Percentiles rank a stretch among this genome's conserved stretches.
Conservation (phyloP, 352 stramenopile species). For the Globisporangium sylvaticum region DNA sequence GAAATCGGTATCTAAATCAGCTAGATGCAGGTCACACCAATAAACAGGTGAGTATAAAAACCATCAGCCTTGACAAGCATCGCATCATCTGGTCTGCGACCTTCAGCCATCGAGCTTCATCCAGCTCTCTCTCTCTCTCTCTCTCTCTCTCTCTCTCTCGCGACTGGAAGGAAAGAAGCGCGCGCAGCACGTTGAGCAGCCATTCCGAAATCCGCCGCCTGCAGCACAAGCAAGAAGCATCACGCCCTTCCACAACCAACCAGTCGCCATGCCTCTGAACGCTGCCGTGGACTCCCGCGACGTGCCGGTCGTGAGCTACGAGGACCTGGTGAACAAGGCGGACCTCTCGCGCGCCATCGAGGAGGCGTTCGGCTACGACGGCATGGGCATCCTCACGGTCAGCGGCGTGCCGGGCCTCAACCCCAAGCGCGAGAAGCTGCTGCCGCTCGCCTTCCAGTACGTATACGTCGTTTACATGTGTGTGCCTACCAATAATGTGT, state of each 20-base stretch:
- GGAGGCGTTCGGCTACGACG: constrained; percentile 86
- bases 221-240: constrained; percentile 1
- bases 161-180: background rate
- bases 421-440: constrained; percentile 59
- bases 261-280: background rate
- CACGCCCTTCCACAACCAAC: background rate
- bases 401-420: constrained; percentile 81
- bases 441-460: constrained; percentile 83
- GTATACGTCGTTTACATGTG: constrained; percentile 13
- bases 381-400: constrained; percentile 89
- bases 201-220: constrained; percentile 11
- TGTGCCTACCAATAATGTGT: background rate
- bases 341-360: constrained; percentile 56
- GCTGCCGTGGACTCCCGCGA: constrained; percentile 23
- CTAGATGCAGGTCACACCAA: background rate
- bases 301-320: constrained; percentile 62
- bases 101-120: background rate
- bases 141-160: background rate
- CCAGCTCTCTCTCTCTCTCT: background rate
- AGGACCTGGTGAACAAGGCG: constrained; percentile 40
- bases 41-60: background rate
- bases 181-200: background rate
- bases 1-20: background rate
- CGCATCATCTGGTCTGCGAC: background rate
- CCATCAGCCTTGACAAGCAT: constrained; percentile 9